Evolutionary conservation across 495 filamentous ascomycete species (phyloP).

Genomic region (Annulohypoxylon stygium): DNA sequence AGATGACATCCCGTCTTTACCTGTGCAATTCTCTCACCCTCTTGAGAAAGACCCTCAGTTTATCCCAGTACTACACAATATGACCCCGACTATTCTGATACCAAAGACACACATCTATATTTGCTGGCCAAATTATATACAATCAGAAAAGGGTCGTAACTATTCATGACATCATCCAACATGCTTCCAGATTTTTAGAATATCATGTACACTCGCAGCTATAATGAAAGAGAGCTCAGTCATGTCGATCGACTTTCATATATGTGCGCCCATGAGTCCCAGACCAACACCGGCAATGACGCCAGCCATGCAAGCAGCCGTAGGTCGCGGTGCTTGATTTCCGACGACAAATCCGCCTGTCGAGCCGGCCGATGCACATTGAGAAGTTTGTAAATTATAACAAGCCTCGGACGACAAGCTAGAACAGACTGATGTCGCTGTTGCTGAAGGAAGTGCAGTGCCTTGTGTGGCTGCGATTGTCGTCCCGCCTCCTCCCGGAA

Average conservation of each 20-base stretch:
- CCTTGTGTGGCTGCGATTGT: slow-evolving; percentile 59
- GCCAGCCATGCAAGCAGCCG: slow-evolving; percentile 45
- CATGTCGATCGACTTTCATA: slow-evolving; percentile 34
- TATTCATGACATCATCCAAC: slow-evolving; percentile 46
- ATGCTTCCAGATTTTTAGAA: neutral
- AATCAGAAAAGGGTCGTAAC: slow-evolving; percentile 31
- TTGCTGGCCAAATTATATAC: slow-evolving; percentile 36
- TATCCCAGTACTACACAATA: slow-evolving; percentile 24
- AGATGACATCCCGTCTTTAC: slow-evolving; percentile 22
- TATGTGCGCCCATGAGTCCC: slow-evolving; percentile 41
- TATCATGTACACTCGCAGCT: neutral
- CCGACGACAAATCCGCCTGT: slow-evolving; percentile 45
- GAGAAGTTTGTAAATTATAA: slow-evolving; percentile 66
- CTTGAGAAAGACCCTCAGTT: slow-evolving; percentile 13
- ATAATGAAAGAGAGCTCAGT: neutral
- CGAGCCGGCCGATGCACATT: slow-evolving; percentile 61
- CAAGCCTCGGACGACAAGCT: slow-evolving; percentile 72
- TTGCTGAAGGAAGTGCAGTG: slow-evolving; percentile 53
- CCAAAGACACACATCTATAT: slow-evolving; percentile 26
- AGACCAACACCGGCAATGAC: slow-evolving; percentile 48
- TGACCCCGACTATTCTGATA: slow-evolving; percentile 10
- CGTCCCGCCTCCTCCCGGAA: slow-evolving; percentile 66
- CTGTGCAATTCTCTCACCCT: slow-evolving; percentile 3
- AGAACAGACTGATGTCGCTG: slow-evolving; percentile 74
- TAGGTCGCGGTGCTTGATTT: slow-evolving; percentile 44